Evolutionary conservation across 495 filamentous ascomycete species (phyloP).

Genomic region (Collariella sp.): DNA sequence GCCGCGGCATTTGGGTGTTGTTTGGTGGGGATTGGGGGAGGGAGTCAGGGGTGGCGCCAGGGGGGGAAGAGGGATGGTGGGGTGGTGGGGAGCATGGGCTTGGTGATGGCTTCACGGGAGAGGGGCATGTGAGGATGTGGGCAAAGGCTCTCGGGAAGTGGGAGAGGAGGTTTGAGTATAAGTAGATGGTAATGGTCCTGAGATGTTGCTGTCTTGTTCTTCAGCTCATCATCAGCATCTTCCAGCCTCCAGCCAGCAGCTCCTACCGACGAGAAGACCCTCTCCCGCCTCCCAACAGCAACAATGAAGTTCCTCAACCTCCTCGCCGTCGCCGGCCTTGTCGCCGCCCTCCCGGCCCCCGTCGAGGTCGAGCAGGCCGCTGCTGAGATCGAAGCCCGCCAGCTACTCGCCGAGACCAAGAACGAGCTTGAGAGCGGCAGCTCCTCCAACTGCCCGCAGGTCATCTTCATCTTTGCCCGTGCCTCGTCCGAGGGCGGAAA

Average conservation of each 20-base stretch:
- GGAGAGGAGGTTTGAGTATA: neutral
- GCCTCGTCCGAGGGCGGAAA: constrained; percentile 36
- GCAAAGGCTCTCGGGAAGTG: no score
- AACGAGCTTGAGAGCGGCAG: constrained; percentile 7
- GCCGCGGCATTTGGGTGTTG: neutral
- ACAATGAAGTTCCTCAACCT: constrained; percentile 11
- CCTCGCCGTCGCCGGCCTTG: constrained; percentile 7
- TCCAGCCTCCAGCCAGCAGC: neutral
- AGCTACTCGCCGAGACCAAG: neutral
- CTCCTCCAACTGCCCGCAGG: constrained; percentile 30
- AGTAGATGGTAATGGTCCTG: neutral
- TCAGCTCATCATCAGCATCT: constrained; percentile 3
- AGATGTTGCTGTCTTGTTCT: neutral
- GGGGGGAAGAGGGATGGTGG: no score
- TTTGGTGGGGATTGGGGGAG: neutral
- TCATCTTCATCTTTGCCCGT: constrained; percentile 46
- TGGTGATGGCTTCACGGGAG: neutral
- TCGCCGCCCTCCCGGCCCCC: constrained; percentile 4
- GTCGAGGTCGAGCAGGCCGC: neutral
- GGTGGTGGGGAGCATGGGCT: neutral
- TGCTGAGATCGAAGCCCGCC: neutral
- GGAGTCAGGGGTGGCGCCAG: neutral
- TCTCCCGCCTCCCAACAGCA: neutral
- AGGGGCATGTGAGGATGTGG: no score
- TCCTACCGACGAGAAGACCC: neutral